Base-by-base conservation (phyloP, 2,329 filamentous ascomycete genomes). In the Ophiocordyceps camponoti-floridani region DNA sequence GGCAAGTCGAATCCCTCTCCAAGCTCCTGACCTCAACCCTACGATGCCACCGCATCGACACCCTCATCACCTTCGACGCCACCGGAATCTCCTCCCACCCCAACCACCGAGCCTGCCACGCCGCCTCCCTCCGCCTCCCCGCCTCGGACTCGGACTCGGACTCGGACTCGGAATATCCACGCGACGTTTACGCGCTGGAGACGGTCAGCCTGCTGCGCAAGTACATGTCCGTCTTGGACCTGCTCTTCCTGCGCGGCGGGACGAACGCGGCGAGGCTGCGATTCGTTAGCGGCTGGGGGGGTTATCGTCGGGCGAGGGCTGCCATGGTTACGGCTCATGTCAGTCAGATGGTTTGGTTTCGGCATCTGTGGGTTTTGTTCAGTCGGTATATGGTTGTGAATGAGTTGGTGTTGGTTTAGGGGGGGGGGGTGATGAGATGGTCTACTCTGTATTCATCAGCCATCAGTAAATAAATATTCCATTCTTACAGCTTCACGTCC, bases 331-430 rank as follows among this genome's bases (percentile, higher is more conserved):
- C 73, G 45, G 89, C 84, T 27, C 91, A 98, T 66, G 70, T 78
- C 64, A 95, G 87, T 61, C 91, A 98, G 71, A 98, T 98, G 91
- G 77, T 84, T 35, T 98, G 91, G 91, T 98, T 96, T 58, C 77
- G 91, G 8, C 96, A 87, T 75, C 85, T 87, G 3, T 98, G 88
- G 87, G 94, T 98, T 57, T 72, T 76, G 0, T 59, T 94, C 46
- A 91, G 87, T 55, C 72, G 91, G 48, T 98, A 96, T 64, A 96
- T 98, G 91, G 74, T 87, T 46, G 74, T 96, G 30, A 98, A 98
- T 62, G 88, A 96, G 59, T 58, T 98, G 62, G n/a, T n/a, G n/a
- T n/a, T 73, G 69, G 56, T 58, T 75, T 30, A 71, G 73, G n/a
- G n/a, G n/a, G n/a, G n/a, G n/a, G n/a, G n/a, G n/a, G n/a, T n/a